Conservation (phyloP, 139 green algal species). For the Auxenochlorella pyrenoidosa region DNA sequence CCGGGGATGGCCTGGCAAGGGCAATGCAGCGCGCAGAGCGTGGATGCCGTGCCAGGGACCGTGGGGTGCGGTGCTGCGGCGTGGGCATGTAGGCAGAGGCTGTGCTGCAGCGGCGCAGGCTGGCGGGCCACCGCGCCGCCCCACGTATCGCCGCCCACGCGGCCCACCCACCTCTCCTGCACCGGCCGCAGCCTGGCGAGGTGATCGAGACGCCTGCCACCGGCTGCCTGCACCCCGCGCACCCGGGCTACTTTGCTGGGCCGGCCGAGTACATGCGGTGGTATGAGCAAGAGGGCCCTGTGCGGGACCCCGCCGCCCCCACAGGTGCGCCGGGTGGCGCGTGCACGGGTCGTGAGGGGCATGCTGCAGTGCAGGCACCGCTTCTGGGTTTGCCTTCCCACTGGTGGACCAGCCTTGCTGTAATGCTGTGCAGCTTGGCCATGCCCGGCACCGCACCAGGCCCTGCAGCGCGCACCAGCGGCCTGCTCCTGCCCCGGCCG, state of each 20-base stretch:
- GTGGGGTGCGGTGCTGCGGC: background rate
- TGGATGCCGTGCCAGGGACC: no score
- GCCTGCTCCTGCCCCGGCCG: background rate
- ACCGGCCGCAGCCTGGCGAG: background rate
- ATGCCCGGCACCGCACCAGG: background rate
- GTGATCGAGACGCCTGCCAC: constrained; percentile 90
- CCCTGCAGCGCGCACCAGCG: background rate
- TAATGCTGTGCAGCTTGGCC: background rate
- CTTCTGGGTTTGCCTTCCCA: no score
- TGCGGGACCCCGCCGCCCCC: constrained; percentile 49
- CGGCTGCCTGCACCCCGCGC: constrained; percentile 91
- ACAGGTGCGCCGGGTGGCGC: background rate
- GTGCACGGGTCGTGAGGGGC: background rate
- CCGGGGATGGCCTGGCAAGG: no score
- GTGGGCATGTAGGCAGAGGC: no score
- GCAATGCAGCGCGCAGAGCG: no score
- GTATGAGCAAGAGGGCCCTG: constrained; percentile 67
- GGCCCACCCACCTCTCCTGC: background rate
- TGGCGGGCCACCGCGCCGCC: background rate
- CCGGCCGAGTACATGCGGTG: constrained; percentile 87
- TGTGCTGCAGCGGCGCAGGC: no score
- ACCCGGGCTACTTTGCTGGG: constrained; percentile 74
- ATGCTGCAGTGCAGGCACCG: no score
- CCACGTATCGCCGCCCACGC: background rate
- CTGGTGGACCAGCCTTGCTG: no score